phyloP scores from a whole-genome alignment of 106 monocot species.

The Alisma plantagoaquatica region DNA sequence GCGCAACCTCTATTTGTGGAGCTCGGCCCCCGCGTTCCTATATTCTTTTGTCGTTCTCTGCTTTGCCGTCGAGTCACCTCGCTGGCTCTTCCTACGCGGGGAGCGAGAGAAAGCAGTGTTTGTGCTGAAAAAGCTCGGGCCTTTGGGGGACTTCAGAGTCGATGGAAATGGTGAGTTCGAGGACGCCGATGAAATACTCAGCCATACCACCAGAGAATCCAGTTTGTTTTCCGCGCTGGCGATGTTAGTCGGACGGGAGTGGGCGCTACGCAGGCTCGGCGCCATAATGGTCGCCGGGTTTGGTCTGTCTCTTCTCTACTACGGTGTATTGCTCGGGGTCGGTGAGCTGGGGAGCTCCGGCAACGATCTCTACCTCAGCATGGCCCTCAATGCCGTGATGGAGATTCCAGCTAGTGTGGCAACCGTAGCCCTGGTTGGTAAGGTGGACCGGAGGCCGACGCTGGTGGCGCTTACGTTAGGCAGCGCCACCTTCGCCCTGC shows the following conservation, averaged over 20 bases:
- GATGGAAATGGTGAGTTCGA: not conserved
- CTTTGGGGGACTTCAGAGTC: slow-evolving; percentile 33
- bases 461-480: slow-evolving; percentile 43
- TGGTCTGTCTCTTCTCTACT: slow-evolving; percentile 61
- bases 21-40: slow-evolving; percentile 9
- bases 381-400: slow-evolving; percentile 46
- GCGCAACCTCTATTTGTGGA: slow-evolving; percentile 25
- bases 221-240: too few relatives aligned
- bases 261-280: slow-evolving; percentile 39
- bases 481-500: slow-evolving; percentile 43
- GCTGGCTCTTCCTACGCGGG: slow-evolving; percentile 51
- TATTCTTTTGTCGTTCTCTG: slow-evolving; percentile 14
- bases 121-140: slow-evolving; percentile 29
- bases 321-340: slow-evolving; percentile 72
- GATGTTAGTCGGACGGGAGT: slow-evolving; percentile 25
- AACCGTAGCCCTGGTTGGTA: slow-evolving; percentile 34
- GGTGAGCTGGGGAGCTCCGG: slow-evolving; percentile 61
- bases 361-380: slow-evolving; percentile 49
- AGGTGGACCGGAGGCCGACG: slow-evolving; percentile 44
- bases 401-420: slow-evolving; percentile 61
- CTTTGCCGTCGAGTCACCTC: slow-evolving; percentile 16
- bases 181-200: not conserved
- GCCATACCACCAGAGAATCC: slow-evolving; percentile 46
- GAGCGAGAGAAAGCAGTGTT: slow-evolving; percentile 24
- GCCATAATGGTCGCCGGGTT: slow-evolving; percentile 39